Percentiles rank a stretch among this genome's conserved stretches.
phyloP scores from a whole-genome alignment of 2,329 filamentous ascomycete genomes.

The Tothia fuscella region DNA sequence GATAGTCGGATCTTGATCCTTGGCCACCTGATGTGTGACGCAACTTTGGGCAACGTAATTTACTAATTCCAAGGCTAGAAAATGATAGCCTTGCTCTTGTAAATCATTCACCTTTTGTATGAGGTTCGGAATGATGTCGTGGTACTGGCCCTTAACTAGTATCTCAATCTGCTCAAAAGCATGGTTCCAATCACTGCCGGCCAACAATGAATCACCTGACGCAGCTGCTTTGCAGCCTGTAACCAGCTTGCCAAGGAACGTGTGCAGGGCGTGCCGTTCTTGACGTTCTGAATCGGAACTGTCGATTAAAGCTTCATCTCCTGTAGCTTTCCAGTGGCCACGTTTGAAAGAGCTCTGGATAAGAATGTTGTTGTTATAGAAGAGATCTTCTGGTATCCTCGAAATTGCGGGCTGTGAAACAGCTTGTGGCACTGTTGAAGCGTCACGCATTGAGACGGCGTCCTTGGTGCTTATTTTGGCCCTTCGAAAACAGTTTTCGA shows the following conservation, averaged over 20 bases:
- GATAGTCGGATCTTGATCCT: background rate
- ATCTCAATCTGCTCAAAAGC: background rate
- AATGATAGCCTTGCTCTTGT: background rate
- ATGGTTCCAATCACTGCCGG: background rate
- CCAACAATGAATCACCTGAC: background rate
- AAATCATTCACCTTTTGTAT: background rate
- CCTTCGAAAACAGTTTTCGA: too few relatives aligned
- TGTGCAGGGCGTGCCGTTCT: background rate
- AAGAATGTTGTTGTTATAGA: background rate
- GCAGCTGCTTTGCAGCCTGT: background rate
- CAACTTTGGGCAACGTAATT: background rate
- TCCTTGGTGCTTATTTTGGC: background rate
- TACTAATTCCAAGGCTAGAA: background rate
- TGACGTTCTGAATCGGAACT: background rate
- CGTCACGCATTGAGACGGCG: background rate
- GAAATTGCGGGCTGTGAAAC: background rate
- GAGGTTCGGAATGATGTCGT: constrained; percentile 3
- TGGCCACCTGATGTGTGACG: background rate
- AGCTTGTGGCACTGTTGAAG: background rate
- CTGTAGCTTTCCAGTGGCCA: background rate
- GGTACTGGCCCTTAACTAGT: background rate
- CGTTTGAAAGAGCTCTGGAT: background rate
- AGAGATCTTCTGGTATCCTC: background rate
- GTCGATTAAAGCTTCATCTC: background rate
- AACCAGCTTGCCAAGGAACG: background rate